Conservation (phyloP, 345 rosid genomes). For the Heritiera fomes region DNA sequence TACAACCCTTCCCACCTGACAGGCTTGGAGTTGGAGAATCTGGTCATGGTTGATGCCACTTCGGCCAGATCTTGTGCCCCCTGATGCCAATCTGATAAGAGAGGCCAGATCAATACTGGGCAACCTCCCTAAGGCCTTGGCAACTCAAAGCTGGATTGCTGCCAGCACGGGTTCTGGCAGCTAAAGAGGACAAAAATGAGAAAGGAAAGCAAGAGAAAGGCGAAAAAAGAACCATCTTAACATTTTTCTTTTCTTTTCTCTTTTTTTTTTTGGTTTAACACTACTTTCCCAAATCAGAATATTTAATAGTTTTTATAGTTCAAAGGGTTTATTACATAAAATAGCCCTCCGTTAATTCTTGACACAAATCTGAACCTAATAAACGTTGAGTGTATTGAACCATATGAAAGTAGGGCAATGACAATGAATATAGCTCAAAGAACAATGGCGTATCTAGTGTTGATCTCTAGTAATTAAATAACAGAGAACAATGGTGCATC, state of each 20-base stretch:
- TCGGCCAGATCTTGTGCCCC: not conserved
- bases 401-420: not conserved
- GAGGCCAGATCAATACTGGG: not conserved
- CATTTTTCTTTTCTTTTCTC: too few species aligned
- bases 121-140: constrained; percentile 2
- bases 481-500: too few species aligned
- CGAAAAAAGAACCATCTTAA: not conserved
- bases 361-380: too few species aligned
- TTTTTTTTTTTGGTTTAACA: not conserved
- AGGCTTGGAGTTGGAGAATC: not conserved
- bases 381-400: not conserved
- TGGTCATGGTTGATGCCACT: not conserved
- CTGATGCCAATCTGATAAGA: not conserved
- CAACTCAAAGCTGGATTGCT: not conserved
- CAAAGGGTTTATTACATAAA: not conserved
- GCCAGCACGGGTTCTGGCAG: not conserved
- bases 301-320: constrained; percentile 4
- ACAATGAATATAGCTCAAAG: too few species aligned
- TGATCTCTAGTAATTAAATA: too few species aligned
- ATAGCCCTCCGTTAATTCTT: not conserved
- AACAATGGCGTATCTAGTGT: too few species aligned
- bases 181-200: not conserved
- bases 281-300: not conserved
- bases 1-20: not conserved
- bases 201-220: not conserved